Evolutionary conservation across 306 rosid genomes (phyloP), one percentile per base, ranked within the genome.

Genomic region (Ceratonia siliqua): DNA sequence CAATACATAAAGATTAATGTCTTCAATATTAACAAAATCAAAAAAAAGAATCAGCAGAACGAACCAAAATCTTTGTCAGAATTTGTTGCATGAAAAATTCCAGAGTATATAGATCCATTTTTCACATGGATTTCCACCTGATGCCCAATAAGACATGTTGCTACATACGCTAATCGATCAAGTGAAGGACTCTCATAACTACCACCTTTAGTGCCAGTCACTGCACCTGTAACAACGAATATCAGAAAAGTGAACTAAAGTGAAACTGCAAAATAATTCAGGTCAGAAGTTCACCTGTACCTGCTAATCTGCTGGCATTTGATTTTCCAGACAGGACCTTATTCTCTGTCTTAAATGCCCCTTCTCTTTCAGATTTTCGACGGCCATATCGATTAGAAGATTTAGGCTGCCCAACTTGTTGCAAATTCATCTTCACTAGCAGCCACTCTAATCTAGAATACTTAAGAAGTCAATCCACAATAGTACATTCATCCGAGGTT

Each of bases 101-200:
- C 98, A 58, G 96, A 80, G 83, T 90, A 92, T 62, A 86, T 67
- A 42, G 92, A 86, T 80, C 99, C 98, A 78, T 82, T 82, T 86
- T 89, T 90, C 82, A 92, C 85, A 63, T 89, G 99, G 73, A 92
- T 97, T 68, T 92, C 92, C 80, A 92, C 99, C 38, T 83, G 90
- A 13, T 89, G 92, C 78, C 98, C 99, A 83, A 92, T 77, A 53
- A 89, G 83, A 79, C 91, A 89, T 46, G 96, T 82, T 24, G 93
- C 77, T 67, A 92, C 20, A 76, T 85, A 87, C 28, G 87, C 84
- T 49, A 95, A 36, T 76, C 96, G 93, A 69, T 95, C 98, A 42
- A 57, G 91, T 10, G 91, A 92, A 71, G 88, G 83, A 82, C 88
- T 86, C 75, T 80, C 96, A 74, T 70, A 42, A 82, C 80, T 69